phyloP scores from a whole-genome alignment of 768 basidiomycete species.

The Kwoniella dendrophila region DNA sequence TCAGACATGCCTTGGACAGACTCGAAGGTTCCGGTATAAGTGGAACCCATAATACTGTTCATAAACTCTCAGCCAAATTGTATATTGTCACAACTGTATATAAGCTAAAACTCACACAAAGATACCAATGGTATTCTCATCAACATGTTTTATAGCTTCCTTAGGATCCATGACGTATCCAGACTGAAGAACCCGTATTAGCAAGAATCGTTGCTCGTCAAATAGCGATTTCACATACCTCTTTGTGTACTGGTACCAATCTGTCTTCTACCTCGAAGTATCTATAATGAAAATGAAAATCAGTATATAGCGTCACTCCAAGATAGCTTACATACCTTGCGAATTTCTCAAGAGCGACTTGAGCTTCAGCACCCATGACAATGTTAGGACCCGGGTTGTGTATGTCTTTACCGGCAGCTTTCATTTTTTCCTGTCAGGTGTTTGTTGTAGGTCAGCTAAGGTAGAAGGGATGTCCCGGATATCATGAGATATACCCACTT shows the following conservation, averaged over 20 bases:
- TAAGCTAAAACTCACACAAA: conserved; percentile 58
- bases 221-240: conserved; percentile 40
- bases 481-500: conserved; percentile 43
- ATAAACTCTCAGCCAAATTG: conserved; percentile 51
- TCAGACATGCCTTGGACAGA: conserved; percentile 82
- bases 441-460: background rate
- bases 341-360: conserved; percentile 72
- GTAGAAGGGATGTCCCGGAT: background rate
- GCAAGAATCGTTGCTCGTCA: background rate
- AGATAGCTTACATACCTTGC: conserved; percentile 57
- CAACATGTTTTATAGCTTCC: conserved; percentile 66
- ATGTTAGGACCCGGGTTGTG: conserved; percentile 66
- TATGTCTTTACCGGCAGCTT: conserved; percentile 67
- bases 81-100: conserved; percentile 58
- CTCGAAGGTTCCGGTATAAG: conserved; percentile 68
- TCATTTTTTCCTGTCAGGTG: conserved; percentile 60
- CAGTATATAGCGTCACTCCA: background rate
- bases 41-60: conserved; percentile 53
- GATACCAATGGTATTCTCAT: conserved; percentile 70
- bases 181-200: conserved; percentile 53
- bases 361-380: conserved; percentile 64
- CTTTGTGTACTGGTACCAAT: conserved; percentile 67
- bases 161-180: conserved; percentile 77
- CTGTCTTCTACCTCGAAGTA: conserved; percentile 69
- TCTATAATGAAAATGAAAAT: background rate